Base-by-base conservation (phyloP, 495 filamentous ascomycete genomes). In the Pseudevernia furfuracea region DNA sequence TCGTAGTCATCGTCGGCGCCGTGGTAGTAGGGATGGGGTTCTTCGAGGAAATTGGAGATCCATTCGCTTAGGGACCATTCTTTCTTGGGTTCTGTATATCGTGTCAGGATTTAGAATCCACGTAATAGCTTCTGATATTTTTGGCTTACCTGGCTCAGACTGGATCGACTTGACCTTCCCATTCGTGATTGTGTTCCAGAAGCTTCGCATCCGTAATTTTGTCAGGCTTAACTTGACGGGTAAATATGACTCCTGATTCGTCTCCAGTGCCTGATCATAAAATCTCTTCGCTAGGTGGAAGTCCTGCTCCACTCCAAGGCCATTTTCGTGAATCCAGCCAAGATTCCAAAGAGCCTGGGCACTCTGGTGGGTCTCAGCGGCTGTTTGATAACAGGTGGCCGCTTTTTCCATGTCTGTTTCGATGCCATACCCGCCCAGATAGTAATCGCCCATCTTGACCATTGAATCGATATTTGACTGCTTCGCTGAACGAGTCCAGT, bases 251-350 rank as follows among this genome's bases (percentile, higher is more conserved):
- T 97, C 95, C 41, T 84, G 80, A 69, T 96, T 99, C 6, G 91
- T 94, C 71, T 90, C 90, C 23, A 96, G 77, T 1, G 94, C 92
- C 60, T 91, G 81, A 71, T 99, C 94, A 71, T 99, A 99, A 75
- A 89, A 95, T 32, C 94, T 79, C 76, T 99, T 99, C 5, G 95
- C 94, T 44, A 99, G 86, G 71, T 97, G 94, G 73, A 94, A 99
- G 72, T 99, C 94, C 71, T 99, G 94, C 43, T 88, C 85, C 4
- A 97, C 86, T 15, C 93, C 91, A 55, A 97, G 80, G 4, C 94
- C 94, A 71, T 97, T 97, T 75, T 99, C 94, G 74, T 99, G 91
- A 90, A 99, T 97, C 94, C 94, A 99, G 19, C 94, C 94, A 17
- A 99, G 79, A 68, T 99, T 97, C 84, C 91, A 99, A 62, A 96